Base-by-base conservation (phyloP, 2,329 filamentous ascomycete genomes). In the Ophiostoma ips region DNA sequence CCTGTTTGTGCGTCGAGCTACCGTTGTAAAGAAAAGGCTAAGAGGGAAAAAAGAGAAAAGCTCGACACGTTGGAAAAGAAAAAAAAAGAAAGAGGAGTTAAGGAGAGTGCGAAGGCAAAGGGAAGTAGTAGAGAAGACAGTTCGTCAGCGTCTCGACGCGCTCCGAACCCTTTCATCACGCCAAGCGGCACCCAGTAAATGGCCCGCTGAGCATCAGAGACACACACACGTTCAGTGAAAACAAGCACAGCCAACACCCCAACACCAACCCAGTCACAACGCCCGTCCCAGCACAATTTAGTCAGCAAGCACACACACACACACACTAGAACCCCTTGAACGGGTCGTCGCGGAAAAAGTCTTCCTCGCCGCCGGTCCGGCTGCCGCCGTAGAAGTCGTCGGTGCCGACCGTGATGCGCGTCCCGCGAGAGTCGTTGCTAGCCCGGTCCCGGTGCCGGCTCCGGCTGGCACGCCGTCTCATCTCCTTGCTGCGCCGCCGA, bases 281-380 rank as follows among this genome's bases (percentile, higher is more conserved):
- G 30, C n/a, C 36, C 15, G n/a, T n/a, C 31, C 6, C 24, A n/a
- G n/a, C n/a, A n/a, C n/a, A n/a, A n/a, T n/a, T n/a, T n/a, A n/a
- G n/a, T n/a, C n/a, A n/a, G n/a, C n/a, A n/a, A n/a, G n/a, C n/a
- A n/a, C n/a, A n/a, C n/a, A 44, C n/a, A 36, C 10, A 10, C 10
- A 31, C 16, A 4, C n/a, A 13, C 64, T 60, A 82, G 57, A 82
- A 82, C 3, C 77, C 77, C 56, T 68, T 71, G 56, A 82, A 82
- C 1, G 78, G 78, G 54, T 83, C 77, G 21, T 80, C 74, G 35
- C 72, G 66, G 57, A 66, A 66, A 57, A 69, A 77, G 51, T 81
- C 76, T 51, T 81, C 76, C 53, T 79, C 74, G 7, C 15, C 67
- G 64, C 10, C 66, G 63, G 66, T 69, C 51, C 67, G 66, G 50